A percentile compares a stretch with the other conserved stretches of the same genome.
Conservation (phyloP, 371 early-diverging fungal species). For the Mucor lusitanicus region DNA sequence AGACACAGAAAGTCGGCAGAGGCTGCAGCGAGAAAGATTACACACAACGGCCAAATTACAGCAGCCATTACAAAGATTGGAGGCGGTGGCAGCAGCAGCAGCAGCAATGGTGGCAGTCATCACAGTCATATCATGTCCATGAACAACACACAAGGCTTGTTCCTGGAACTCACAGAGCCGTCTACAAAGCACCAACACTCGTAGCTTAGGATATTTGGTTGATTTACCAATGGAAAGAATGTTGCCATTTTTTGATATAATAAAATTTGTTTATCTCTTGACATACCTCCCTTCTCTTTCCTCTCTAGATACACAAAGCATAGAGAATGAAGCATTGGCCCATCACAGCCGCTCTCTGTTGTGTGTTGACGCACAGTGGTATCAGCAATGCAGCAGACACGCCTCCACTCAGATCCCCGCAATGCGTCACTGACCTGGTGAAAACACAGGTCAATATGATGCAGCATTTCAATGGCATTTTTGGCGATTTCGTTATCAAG, state of each 20-base stretch:
- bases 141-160: not conserved
- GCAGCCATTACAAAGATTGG: slow-evolving; percentile 27
- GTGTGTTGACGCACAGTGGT: not conserved
- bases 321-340: not conserved
- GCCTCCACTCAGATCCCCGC: not conserved
- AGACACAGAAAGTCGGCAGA: slow-evolving; percentile 26
- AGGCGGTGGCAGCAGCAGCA: not conserved
- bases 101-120: not conserved
- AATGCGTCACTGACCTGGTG: not conserved
- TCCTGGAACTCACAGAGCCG: slow-evolving; percentile 10
- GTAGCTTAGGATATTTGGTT: not conserved
- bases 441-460: not conserved
- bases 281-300: not conserved
- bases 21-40: slow-evolving; percentile 20
- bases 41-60: slow-evolving; percentile 20
- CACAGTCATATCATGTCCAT: not conserved
- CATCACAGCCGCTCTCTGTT: not conserved
- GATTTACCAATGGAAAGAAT: not conserved
- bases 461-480: slow-evolving; percentile 1
- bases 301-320: not conserved
- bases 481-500: not conserved
- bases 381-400: not conserved
- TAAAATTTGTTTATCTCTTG: not conserved
- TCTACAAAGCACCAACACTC: not conserved
- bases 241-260: not conserved